Evolutionary conservation across 768 basidiomycete genomes (phyloP).

Genomic region (Terana coerulea): DNA sequence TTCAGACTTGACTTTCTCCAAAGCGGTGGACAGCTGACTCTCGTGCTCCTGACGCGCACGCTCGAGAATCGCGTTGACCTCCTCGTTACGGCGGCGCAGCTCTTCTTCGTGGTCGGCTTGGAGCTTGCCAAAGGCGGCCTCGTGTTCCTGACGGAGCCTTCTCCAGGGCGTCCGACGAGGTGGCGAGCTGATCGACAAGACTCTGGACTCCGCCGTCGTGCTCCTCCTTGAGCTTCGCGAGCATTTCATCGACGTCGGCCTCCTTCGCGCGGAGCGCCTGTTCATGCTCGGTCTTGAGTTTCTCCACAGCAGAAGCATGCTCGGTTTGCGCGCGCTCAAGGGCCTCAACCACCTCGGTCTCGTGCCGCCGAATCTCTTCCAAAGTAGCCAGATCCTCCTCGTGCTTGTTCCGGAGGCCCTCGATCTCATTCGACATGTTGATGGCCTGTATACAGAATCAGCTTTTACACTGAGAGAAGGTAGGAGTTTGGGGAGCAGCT

Average conservation of each 20-base stretch:
- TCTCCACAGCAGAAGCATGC: conserved; percentile 46
- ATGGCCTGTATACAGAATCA: conserved; percentile 44
- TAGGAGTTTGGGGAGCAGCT: conserved; percentile 10
- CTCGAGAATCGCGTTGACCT: conserved; percentile 49
- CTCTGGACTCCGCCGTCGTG: conserved; percentile 27
- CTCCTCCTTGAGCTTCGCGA: conserved; percentile 46
- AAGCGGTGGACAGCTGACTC: conserved; percentile 34
- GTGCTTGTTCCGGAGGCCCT: conserved; percentile 63
- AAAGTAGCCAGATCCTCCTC: conserved; percentile 45
- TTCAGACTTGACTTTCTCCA: conserved; percentile 42
- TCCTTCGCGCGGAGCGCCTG: conserved; percentile 39
- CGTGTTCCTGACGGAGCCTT: conserved; percentile 51
- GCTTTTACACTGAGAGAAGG: background rate
- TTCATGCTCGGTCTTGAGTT: conserved; percentile 43
- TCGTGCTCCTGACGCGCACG: conserved; percentile 47
- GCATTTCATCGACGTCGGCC: conserved; percentile 36
- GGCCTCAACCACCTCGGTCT: conserved; percentile 48
- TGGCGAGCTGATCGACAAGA: conserved; percentile 28
- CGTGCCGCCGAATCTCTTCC: conserved; percentile 53
- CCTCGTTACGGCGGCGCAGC: conserved; percentile 49
- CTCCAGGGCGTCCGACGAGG: conserved; percentile 27
- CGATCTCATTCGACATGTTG: conserved; percentile 88
- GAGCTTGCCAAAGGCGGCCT: conserved; percentile 56
- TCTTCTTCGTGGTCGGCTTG: conserved; percentile 33
- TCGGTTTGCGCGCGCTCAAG: conserved; percentile 48